Evolutionary conservation across 805 yeast genomes (phyloP), one percentile per base, ranked within the genome.

Genomic region (Ogataea henricii): DNA sequence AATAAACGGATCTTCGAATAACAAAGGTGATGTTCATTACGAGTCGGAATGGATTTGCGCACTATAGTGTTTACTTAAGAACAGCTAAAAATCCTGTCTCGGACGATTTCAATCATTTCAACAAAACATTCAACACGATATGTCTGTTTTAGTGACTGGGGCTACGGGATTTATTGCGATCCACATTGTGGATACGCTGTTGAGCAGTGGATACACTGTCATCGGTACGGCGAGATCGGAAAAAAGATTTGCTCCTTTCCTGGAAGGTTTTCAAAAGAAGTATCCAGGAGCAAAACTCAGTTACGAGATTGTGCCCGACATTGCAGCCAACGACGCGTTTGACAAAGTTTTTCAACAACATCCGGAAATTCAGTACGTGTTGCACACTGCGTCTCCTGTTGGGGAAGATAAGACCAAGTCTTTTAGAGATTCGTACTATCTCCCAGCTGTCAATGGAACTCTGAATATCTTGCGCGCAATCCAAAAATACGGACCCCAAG

Each of bases 321-420:
- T 71, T 37, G 56, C 63, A 1, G 57, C 36, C 2, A 56, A 52
- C 6, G 69, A 69, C 14, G 80, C 83, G 1, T 80, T 81, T 51
- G 81, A 77, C 55, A 60, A 65, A 8, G 73, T 72, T 0, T 63
- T 82, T 32, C 48, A 63, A 25, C 63, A 59, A 12, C 68, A 77
- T 30, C 63, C 68, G 2, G 74, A 75, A 21, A 66, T 77, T 36
- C 62, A 63, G 6, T 62, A 56, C 45, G 73, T 79, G 8, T 53
- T 78, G 18, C 85, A 78, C 58, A 71, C 79, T 1, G 78, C 81
- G 6, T 71, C 78, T 29, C 82, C 83, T 3, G 37, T 34, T 9
- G 37, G 13, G 10, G 23, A 3, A 17, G 23, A 18, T 4, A 20
- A 10, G 6, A 34, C 6, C 13, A 17, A 34, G 23, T 9, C 37